phyloP scores from a whole-genome alignment of 2,329 filamentous ascomycete genomes.

The Mycogone perniciosa region DNA sequence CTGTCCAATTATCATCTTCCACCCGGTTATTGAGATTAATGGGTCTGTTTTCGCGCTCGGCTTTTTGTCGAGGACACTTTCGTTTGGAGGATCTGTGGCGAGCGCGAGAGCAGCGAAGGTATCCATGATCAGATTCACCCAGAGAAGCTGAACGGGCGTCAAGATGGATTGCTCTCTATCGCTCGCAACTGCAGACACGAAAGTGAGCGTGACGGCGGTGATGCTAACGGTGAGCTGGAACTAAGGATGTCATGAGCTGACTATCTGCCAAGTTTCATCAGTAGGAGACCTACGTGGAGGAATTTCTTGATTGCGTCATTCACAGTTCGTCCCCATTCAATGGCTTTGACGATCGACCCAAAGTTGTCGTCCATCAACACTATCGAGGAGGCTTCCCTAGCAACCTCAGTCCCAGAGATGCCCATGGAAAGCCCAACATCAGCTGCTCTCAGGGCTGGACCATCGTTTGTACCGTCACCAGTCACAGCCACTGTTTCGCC shows the following conservation, averaged over 20 bases:
- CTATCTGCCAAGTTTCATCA: too few species aligned
- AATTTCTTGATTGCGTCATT: constrained; percentile 65
- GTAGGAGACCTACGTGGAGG: constrained; percentile 31
- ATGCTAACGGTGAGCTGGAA: constrained; percentile 67
- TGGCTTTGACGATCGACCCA: constrained; percentile 57
- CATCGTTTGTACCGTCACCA: constrained; percentile 62
- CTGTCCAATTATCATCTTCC: constrained; percentile 60
- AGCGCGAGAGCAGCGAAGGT: constrained; percentile 61
- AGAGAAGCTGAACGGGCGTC: constrained; percentile 60
- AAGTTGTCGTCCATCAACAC: constrained; percentile 64
- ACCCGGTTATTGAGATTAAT: constrained; percentile 60
- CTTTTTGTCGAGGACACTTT: constrained; percentile 48
- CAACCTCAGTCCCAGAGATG: constrained; percentile 59
- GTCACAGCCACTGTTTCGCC: constrained; percentile 57
- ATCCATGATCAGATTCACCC: constrained; percentile 66
- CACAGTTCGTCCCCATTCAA: constrained; percentile 61
- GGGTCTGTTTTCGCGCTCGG: constrained; percentile 59
- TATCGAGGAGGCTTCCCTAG: constrained; percentile 63
- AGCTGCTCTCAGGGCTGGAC: constrained; percentile 57
- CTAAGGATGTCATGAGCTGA: constrained; percentile 19
- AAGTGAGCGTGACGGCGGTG: constrained; percentile 58
- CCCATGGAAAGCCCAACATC: constrained; percentile 65
- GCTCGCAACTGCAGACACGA: constrained; percentile 55
- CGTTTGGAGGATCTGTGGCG: constrained; percentile 55
- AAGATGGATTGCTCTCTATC: constrained; percentile 51